phyloP scores from a whole-genome alignment of 495 filamentous ascomycete species.

The Entonaema liquescens region DNA sequence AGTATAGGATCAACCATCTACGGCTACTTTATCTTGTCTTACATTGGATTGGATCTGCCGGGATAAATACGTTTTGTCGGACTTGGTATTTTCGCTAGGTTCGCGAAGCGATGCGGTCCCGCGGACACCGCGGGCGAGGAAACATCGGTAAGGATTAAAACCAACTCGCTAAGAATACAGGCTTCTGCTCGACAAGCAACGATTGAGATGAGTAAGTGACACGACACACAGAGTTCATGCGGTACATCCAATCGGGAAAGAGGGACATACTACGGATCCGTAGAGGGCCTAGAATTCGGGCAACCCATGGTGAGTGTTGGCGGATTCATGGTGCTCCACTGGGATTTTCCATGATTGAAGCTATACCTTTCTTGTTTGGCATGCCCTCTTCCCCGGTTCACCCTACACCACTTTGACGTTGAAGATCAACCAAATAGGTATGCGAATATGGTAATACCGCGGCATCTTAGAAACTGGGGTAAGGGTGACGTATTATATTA shows the following conservation, averaged over 20 bases:
- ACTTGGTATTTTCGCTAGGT: background rate
- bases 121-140: background rate
- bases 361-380: background rate
- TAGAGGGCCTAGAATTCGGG: background rate
- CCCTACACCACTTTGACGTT: background rate
- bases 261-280: background rate
- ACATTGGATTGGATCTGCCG: background rate
- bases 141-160: background rate
- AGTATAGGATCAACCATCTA: background rate
- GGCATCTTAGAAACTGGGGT: background rate
- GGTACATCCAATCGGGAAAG: background rate
- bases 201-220: background rate
- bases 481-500: background rate
- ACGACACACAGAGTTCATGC: background rate
- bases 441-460: constrained; percentile 3
- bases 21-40: background rate
- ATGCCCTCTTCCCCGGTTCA: background rate
- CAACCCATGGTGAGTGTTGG: background rate
- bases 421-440: background rate
- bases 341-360: background rate
- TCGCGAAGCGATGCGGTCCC: background rate
- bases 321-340: background rate
- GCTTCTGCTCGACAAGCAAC: background rate
- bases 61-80: background rate
- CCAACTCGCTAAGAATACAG: background rate